Percentiles rank a stretch among this genome's conserved stretches.
Conservation (phyloP, 768 basidiomycete species). For the Lanmaoa pseudosensibilis region DNA sequence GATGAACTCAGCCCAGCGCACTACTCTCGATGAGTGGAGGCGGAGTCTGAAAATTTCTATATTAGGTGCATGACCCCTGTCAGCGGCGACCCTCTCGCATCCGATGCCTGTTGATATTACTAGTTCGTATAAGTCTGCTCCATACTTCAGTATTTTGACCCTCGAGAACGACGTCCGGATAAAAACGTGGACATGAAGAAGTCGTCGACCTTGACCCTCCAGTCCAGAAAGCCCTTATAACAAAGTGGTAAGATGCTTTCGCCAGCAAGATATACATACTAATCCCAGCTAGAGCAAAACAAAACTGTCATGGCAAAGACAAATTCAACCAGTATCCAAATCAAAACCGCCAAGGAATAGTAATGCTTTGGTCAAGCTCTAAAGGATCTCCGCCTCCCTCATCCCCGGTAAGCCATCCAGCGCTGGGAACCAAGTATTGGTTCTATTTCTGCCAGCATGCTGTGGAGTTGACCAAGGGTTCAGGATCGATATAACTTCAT, state of each 20-base stretch:
- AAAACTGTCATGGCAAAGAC: not conserved
- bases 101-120: no score
- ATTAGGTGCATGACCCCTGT: constrained; percentile 16
- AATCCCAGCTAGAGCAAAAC: not conserved
- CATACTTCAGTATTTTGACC: not conserved
- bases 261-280: not conserved
- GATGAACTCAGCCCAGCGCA: constrained; percentile 21
- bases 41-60: constrained; percentile 26
- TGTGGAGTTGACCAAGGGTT: not conserved
- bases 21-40: constrained; percentile 5
- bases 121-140: not conserved
- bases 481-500: not conserved
- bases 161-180: not conserved
- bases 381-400: constrained; percentile 8
- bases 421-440: not conserved
- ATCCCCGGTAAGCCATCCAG: constrained; percentile 9
- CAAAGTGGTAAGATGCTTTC: not conserved
- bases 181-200: not conserved
- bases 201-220: not conserved
- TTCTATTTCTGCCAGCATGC: not conserved
- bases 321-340: not conserved
- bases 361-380: not conserved
- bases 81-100: not conserved
- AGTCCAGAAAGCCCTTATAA: not conserved
- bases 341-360: not conserved